phyloP scores from a whole-genome alignment of 1,284 basidiomycete species.

The Leccinum holopus region DNA sequence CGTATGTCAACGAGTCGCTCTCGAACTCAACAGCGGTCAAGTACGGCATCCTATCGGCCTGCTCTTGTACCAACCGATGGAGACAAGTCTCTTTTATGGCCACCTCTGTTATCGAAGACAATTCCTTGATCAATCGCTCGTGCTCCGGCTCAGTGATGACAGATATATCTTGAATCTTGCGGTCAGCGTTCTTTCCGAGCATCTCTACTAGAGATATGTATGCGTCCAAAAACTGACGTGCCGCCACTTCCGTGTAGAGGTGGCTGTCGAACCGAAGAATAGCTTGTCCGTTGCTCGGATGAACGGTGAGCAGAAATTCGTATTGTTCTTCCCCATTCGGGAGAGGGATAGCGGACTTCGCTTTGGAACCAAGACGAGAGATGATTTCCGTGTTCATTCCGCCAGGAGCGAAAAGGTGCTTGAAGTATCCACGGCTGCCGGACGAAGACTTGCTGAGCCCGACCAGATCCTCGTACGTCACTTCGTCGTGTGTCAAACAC shows the following conservation, averaged over 20 bases:
- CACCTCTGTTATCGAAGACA: conserved; percentile 22
- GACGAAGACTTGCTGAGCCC: conserved; percentile 24
- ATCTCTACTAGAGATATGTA: conserved; percentile 26
- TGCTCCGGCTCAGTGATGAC: conserved; percentile 27
- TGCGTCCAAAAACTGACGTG: conserved; percentile 29
- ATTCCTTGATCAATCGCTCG: conserved; percentile 18
- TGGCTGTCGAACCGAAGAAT: conserved; percentile 32
- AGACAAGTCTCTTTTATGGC: conserved; percentile 19
- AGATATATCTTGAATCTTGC: conserved; percentile 28
- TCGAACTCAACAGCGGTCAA: conserved; percentile 29
- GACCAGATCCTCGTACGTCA: conserved; percentile 33
- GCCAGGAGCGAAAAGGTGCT: conserved; percentile 31
- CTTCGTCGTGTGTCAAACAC: conserved; percentile 26
- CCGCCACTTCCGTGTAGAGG: conserved; percentile 25
- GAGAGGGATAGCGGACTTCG: conserved; percentile 20
- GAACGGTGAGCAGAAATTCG: conserved; percentile 30
- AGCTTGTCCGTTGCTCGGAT: conserved; percentile 21
- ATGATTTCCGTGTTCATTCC: conserved; percentile 25
- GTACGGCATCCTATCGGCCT: conserved; percentile 11
- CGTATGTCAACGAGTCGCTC: conserved; percentile 26
- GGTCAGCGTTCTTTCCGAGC: conserved; percentile 18
- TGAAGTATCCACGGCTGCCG: conserved; percentile 32
- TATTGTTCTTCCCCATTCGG: conserved; percentile 33
- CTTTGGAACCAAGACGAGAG: conserved; percentile 16
- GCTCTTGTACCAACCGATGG: conserved; percentile 28